Conservation (phyloP, 1,284 basidiomycete genomes). For the Cryptococcus wingfieldii region DNA sequence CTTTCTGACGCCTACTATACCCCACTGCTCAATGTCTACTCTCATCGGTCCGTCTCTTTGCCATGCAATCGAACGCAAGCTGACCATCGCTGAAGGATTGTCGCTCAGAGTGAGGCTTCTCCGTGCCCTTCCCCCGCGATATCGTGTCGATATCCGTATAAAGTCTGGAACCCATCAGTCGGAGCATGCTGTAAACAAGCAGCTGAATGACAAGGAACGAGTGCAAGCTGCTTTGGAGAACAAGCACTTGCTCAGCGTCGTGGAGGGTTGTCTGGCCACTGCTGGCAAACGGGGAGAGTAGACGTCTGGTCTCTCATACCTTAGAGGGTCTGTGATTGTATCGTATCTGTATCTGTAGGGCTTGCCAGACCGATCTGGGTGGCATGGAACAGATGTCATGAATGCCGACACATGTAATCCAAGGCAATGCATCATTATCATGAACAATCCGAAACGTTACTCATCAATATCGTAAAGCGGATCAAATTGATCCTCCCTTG, state of each 20-base stretch:
- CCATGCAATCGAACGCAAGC: neutral
- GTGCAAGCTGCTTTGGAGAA: constrained; percentile 97
- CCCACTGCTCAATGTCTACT: constrained; percentile 97
- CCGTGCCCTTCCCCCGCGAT: constrained; percentile 82
- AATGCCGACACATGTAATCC: no score
- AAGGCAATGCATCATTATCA: no score
- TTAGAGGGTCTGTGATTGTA: no score
- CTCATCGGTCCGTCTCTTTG: constrained; percentile 69
- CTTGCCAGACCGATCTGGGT: no score
- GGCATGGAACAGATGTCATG: no score
- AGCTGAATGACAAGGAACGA: constrained; percentile 97
- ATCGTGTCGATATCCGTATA: constrained; percentile 91
- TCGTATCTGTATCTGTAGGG: no score
- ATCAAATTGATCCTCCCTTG: neutral
- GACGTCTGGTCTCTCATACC: neutral
- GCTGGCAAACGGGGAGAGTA: constrained; percentile 44
- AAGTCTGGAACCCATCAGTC: constrained; percentile 94
- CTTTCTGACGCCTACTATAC: constrained; percentile 95
- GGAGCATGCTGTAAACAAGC: constrained; percentile 94
- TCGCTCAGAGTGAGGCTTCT: constrained; percentile 88
- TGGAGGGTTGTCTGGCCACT: constrained; percentile 76
- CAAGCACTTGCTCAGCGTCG: constrained; percentile 73
- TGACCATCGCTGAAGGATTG: constrained; percentile 58
- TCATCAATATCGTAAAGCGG: neutral
- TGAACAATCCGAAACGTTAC: neutral